Percentiles rank a stretch among this genome's conserved stretches.
These are phyloP conservation scores for Pythium guiyangense DNA, from an alignment of 352 stramenopile genomes.

Conservation along the genomic window DNA sequence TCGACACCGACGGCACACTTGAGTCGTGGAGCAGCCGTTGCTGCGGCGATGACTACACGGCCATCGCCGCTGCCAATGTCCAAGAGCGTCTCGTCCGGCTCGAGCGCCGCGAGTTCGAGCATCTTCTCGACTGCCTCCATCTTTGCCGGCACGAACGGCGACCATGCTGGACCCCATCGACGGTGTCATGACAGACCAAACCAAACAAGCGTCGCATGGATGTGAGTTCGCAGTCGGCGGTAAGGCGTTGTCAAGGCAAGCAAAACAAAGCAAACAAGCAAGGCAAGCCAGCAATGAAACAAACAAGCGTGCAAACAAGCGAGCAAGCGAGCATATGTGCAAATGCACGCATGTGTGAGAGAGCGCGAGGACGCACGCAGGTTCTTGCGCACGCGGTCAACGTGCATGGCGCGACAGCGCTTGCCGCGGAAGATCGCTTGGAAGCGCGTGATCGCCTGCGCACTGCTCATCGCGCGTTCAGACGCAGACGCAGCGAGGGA, in stretches of 20 bases:
- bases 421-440: slow-evolving; percentile 56
- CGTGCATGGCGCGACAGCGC: slow-evolving; percentile 46
- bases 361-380: slow-evolving; percentile 29
- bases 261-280: too few species aligned
- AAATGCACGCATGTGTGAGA: not conserved
- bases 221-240: too few species aligned
- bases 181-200: not conserved
- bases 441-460: slow-evolving; percentile 27
- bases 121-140: slow-evolving; percentile 51
- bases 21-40: slow-evolving; percentile 16
- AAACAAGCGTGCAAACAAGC: too few species aligned
- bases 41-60: slow-evolving; percentile 46
- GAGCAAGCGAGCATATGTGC: not conserved
- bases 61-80: slow-evolving; percentile 68
- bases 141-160: slow-evolving; percentile 61
- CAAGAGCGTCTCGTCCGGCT: slow-evolving; percentile 39
- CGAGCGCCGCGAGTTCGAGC: slow-evolving; percentile 32
- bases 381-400: slow-evolving; percentile 39
- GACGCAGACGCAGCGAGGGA: too few species aligned
- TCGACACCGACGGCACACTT: slow-evolving; percentile 38
- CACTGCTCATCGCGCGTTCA: not conserved
- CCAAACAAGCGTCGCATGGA: slow-evolving; percentile 2
- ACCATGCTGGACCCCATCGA: slow-evolving; percentile 71
- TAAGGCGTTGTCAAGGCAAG: too few species aligned
- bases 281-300: too few species aligned